A percentile compares a stretch with the other conserved stretches of the same genome.
Conservation (phyloP, 805 yeast genomes). For the Candida insectalens region DNA sequence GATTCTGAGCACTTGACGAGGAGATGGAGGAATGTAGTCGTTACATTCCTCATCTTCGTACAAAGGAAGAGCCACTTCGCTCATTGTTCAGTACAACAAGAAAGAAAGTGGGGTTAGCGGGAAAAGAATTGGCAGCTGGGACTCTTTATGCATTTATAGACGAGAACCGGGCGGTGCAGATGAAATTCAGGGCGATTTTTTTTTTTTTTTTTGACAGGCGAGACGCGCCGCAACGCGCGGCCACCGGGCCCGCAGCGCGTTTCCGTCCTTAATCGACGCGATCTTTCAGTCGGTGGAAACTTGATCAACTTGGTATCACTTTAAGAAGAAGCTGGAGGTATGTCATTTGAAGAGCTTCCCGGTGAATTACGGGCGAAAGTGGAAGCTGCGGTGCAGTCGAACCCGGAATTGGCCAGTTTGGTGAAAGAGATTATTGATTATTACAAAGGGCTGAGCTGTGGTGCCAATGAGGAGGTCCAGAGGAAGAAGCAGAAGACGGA, state of each 20-base stretch:
- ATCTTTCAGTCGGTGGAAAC: no score
- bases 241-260: no score
- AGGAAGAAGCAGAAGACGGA: neutral
- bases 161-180: conserved; percentile 1
- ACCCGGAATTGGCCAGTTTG: conserved; percentile 20
- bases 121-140: no score
- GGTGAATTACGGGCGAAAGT: conserved; percentile 18
- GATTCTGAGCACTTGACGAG: conserved; percentile 60
- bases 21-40: conserved; percentile 36
- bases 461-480: neutral
- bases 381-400: conserved; percentile 16
- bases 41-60: conserved; percentile 23
- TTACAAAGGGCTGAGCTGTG: no score
- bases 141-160: no score
- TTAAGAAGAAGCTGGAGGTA: no score
- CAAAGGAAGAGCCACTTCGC: conserved; percentile 12
- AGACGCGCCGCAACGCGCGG: no score
- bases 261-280: no score
- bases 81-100: no score
- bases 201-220: no score
- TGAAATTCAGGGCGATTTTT: neutral
- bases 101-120: no score
- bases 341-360: conserved; percentile 10
- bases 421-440: conserved; percentile 17
- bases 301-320: no score